Percentiles rank a stretch among this genome's conserved stretches.
Evolutionary conservation across 78 protist genomes (phyloP).

Genomic region (Chrysochromulina parva): DNA sequence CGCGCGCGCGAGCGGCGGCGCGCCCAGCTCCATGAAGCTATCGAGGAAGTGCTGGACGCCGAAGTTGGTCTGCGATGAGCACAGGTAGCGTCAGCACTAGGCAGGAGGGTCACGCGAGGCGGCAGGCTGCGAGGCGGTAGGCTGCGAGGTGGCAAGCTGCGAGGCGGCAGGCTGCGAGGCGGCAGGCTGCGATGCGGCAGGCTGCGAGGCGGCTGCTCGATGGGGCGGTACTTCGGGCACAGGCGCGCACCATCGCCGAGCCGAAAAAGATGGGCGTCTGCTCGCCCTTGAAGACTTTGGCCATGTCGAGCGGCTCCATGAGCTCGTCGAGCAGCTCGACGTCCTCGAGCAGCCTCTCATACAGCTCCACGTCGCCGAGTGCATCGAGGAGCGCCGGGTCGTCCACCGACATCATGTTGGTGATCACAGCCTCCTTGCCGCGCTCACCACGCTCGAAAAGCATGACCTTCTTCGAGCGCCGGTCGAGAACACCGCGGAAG

Average conservation of each 20-base stretch:
- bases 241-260: background rate
- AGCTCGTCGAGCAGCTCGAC: conserved; percentile 26
- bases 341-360: conserved; percentile 25
- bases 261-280: conserved; percentile 37
- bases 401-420: background rate
- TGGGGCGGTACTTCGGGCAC: too few relatives aligned
- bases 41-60: conserved; percentile 34
- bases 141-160: too few relatives aligned
- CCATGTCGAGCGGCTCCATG: conserved; percentile 6
- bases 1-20: conserved; percentile 19
- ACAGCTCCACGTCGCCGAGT: conserved; percentile 14
- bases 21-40: background rate
- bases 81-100: too few relatives aligned
- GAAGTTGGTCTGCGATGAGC: conserved; percentile 9
- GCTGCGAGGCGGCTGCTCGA: too few relatives aligned
- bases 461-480: background rate
- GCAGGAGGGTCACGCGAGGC: too few relatives aligned
- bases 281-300: background rate
- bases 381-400: background rate
- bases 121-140: too few relatives aligned
- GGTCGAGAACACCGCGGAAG: conserved; percentile 41
- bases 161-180: too few relatives aligned
- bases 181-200: too few relatives aligned
- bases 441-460: conserved; percentile 25
- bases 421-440: background rate